Percentiles rank a stretch among this genome's conserved stretches.
Evolutionary conservation across 768 basidiomycete genomes (phyloP).

Genomic region (Trametes cubensis): DNA sequence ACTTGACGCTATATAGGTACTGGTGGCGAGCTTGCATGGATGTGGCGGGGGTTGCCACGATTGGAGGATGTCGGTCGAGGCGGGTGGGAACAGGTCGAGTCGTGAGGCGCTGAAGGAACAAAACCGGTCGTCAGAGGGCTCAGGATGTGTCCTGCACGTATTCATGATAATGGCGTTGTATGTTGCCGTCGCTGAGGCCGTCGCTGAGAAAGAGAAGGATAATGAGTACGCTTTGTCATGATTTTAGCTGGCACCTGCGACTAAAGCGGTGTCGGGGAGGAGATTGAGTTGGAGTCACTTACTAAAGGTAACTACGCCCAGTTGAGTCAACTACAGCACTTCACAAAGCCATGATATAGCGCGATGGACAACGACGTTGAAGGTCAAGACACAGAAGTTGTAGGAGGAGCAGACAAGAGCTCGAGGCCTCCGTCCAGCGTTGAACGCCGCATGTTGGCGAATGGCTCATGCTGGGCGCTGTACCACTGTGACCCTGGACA

Average conservation of each 20-base stretch:
- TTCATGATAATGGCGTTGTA: constrained; percentile 29
- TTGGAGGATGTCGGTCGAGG: constrained; percentile 8
- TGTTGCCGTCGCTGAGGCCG: constrained; percentile 19
- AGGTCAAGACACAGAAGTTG: no score
- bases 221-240: constrained; percentile 22
- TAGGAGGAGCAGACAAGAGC: no score
- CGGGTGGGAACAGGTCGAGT: constrained; percentile 10
- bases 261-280: no score
- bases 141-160: constrained; percentile 25
- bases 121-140: constrained; percentile 19
- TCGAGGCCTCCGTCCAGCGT: no score
- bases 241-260: constrained; percentile 11
- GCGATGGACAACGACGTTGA: no score
- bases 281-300: no score
- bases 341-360: no score
- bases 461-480: no score
- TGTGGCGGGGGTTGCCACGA: constrained; percentile 21
- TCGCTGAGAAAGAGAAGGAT: neutral
- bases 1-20: neutral
- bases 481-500: no score
- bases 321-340: no score
- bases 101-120: constrained; percentile 1
- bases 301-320: no score
- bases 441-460: no score
- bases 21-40: constrained; percentile 9